A percentile compares a stretch with the other conserved stretches of the same genome.
These are phyloP conservation scores for Xylaria scruposa DNA, from an alignment of 495 filamentous ascomycete genomes.

Conservation along the genomic window DNA sequence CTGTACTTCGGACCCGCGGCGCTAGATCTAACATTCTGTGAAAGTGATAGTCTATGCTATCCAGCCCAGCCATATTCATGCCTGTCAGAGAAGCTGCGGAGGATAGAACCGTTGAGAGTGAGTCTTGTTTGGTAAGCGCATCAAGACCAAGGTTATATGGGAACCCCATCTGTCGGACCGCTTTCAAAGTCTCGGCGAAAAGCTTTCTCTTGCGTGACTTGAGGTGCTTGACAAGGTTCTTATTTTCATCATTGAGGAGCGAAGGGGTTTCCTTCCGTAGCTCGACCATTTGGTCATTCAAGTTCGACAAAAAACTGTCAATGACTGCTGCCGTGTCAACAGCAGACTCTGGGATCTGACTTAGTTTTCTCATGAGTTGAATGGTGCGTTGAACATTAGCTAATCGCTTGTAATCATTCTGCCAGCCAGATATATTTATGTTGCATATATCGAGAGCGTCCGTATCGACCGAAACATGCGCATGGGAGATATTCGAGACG, in stretches of 20 bases:
- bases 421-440: slow-evolving; percentile 60
- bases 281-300: slow-evolving; percentile 70
- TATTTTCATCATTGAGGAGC: slow-evolving; percentile 80
- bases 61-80: slow-evolving; percentile 22
- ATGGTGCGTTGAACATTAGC: slow-evolving; percentile 69
- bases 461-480: slow-evolving; percentile 41
- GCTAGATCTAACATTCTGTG: slow-evolving; percentile 76
- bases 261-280: slow-evolving; percentile 83
- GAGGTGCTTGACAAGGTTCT: slow-evolving; percentile 78
- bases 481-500: slow-evolving; percentile 24
- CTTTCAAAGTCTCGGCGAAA: slow-evolving; percentile 84
- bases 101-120: slow-evolving; percentile 71
- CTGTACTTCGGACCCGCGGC: slow-evolving; percentile 67
- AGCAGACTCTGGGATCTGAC: slow-evolving; percentile 56
- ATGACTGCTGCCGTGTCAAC: slow-evolving; percentile 67
- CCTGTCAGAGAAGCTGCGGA: slow-evolving; percentile 59
- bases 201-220: slow-evolving; percentile 90
- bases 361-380: slow-evolving; percentile 53
- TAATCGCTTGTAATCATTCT: slow-evolving; percentile 68
- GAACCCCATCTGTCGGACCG: slow-evolving; percentile 85
- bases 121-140: slow-evolving; percentile 72
- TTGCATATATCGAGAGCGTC: slow-evolving; percentile 60
- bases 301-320: slow-evolving; percentile 67
- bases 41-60: slow-evolving; percentile 63
- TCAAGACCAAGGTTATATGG: slow-evolving; percentile 75